Evolutionary conservation across 176 grass and related monocot species (phyloP), one percentile per base, ranked within the genome.

Genomic region (Tillandsia leiboldiana): DNA sequence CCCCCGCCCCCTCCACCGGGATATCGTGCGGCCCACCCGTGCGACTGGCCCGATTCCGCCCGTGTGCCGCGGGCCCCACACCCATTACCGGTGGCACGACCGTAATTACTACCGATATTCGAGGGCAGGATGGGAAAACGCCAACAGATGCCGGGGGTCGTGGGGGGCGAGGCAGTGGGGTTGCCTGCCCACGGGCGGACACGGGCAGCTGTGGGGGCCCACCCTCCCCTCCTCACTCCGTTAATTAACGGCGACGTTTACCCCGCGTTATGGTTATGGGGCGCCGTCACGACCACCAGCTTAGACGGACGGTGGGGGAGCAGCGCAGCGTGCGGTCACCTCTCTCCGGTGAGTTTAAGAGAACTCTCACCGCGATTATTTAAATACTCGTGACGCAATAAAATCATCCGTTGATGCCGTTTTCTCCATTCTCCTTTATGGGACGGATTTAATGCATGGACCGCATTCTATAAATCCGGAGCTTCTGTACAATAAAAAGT

Each of bases 181-280:
- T 20, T 61, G 56, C 56, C 56, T 61, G 56, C 56, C 56, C n/a
- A 61, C 8, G 56, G 56, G 56, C 56, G 22, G 56, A 61, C 56
- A 61, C 56, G 56, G 56, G 56, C 56, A 61, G 56, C 2, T 20
- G 22, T 20, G 2, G 1, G 13, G 20, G 5, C 56, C 22, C 0
- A 14, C 56, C 22, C 0, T 1, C 51, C 51, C 3, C 11, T 2
- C 2, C 52, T 61, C 17, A 61, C n/a, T n/a, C 56, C 56, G 56
- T 61, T 2, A 61, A n/a, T 18, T 61, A 61, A 61, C 56, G 56
- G 56, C 22, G 56, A 9, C 56, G 56, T 61, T 42, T 42, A 7
- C 33, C 28, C 33, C 33, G 33, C 33, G 33, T 7, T 42, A 42
- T 4, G 29, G 33, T 7, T 42, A 42, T 4, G 29, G 29, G 56